Percentiles rank a stretch among this genome's conserved stretches.
These are phyloP conservation scores for Cercospora zeae-maydis DNA, from an alignment of 2,329 filamentous ascomycete species.

Conservation along the genomic window DNA sequence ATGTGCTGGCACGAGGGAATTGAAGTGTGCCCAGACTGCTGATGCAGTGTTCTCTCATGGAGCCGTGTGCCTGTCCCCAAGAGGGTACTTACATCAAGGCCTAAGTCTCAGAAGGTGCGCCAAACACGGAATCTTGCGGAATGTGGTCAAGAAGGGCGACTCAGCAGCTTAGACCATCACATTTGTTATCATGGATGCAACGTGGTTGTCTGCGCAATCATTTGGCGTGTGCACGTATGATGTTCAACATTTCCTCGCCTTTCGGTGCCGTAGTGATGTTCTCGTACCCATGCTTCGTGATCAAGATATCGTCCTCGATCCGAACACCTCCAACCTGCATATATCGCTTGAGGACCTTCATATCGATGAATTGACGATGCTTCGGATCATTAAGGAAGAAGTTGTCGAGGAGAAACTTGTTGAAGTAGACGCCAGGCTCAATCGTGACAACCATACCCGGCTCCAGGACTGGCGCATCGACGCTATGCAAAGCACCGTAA, in stretches of 20 bases:
- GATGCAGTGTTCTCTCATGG: background rate
- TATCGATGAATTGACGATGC: slow-evolving; percentile 63
- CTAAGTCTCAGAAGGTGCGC: too few species aligned
- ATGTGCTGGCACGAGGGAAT: background rate
- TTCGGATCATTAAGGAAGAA: slow-evolving; percentile 60
- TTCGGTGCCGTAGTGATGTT: slow-evolving; percentile 76
- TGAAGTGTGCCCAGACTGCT: background rate
- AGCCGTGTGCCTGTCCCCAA: background rate
- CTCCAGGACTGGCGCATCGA: slow-evolving; percentile 33
- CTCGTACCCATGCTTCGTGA: slow-evolving; percentile 74
- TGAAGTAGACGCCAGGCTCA: slow-evolving; percentile 85
- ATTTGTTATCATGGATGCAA: background rate
- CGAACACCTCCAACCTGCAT: slow-evolving; percentile 81
- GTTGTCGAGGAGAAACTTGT: slow-evolving; percentile 63
- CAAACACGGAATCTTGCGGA: background rate
- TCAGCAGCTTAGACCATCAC: background rate
- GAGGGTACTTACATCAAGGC: background rate
- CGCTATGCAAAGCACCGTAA: slow-evolving; percentile 5
- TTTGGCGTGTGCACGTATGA: slow-evolving; percentile 24
- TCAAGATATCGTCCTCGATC: slow-evolving; percentile 82
- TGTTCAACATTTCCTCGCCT: slow-evolving; percentile 38
- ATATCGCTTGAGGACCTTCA: slow-evolving; percentile 61
- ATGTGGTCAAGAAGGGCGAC: background rate
- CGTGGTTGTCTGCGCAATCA: background rate
- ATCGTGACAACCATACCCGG: slow-evolving; percentile 83